These are phyloP conservation scores for Clitoria ternatea DNA, from an alignment of 306 rosid genomes.

Conservation along the genomic window DNA sequence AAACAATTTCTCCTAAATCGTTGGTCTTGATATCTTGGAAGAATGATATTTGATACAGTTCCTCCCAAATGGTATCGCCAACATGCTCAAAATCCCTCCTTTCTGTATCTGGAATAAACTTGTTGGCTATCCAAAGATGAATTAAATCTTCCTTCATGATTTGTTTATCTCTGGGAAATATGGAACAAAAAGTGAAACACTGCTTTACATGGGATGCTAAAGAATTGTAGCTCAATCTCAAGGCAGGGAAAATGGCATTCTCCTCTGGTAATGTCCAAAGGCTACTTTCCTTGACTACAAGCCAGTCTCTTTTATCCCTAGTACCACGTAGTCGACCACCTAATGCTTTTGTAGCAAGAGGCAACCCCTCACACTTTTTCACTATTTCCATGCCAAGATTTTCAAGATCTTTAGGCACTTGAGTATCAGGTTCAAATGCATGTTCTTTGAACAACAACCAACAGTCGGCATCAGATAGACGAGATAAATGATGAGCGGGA, in stretches of 20 bases:
- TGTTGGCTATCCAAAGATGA: not conserved
- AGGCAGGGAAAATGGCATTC: not conserved
- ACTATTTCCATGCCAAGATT: not conserved
- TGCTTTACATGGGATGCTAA: not conserved
- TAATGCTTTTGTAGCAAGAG: not conserved
- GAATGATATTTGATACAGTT: not conserved
- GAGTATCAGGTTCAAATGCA: not conserved
- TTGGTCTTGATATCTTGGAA: not conserved
- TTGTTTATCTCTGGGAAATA: not conserved
- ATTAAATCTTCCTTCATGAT: not conserved
- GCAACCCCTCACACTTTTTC: not conserved
- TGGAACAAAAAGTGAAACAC: constrained; percentile 1
- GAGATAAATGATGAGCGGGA: not conserved
- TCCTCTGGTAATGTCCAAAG: not conserved
- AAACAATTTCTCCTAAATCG: not conserved
- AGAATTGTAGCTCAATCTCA: not conserved
- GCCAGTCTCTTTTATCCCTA: not conserved
- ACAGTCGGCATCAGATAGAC: not conserved
- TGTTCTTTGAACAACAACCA: not conserved
- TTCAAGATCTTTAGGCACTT: not conserved
- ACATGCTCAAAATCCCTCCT: constrained; percentile 16
- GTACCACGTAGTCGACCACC: not conserved
- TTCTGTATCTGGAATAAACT: not conserved
- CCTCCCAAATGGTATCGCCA: not conserved
- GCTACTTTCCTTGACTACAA: not conserved